These are phyloP conservation scores for Beauveria sp. DNA, from an alignment of 2,329 filamentous ascomycete species.

Conservation along the genomic window DNA sequence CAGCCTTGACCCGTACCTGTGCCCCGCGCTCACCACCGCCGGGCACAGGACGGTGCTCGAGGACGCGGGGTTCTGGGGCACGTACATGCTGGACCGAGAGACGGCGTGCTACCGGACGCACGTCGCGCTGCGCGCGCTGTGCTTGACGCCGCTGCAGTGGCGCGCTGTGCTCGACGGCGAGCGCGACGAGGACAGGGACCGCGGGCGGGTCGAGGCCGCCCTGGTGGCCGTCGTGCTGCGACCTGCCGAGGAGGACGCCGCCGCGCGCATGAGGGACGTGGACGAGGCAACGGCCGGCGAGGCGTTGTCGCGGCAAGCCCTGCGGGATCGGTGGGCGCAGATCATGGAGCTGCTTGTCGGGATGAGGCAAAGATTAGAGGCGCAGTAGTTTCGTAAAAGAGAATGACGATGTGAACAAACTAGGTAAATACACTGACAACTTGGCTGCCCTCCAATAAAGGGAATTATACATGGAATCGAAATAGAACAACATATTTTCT, in stretches of 20 bases:
- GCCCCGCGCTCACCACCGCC: constrained; percentile 26
- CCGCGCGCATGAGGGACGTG: constrained; percentile 23
- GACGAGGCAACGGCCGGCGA: constrained; percentile 22
- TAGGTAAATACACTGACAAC: too few species aligned
- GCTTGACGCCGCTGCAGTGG: constrained; percentile 33
- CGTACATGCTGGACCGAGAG: constrained; percentile 42
- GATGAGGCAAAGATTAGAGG: constrained; percentile 20
- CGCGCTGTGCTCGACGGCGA: constrained; percentile 35
- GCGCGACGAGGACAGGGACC: constrained; percentile 38
- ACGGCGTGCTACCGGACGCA: constrained; percentile 49
- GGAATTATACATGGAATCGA: not conserved
- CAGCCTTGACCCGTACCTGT: constrained; percentile 38
- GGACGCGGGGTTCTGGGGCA: constrained; percentile 39
- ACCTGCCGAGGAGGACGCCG: constrained; percentile 25
- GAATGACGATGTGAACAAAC: not conserved
- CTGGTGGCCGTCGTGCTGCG: constrained; percentile 30
- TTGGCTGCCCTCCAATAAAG: not conserved
- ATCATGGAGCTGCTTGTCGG: constrained; percentile 27
- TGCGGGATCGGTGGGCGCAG: constrained; percentile 27
- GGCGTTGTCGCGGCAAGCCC: constrained; percentile 7
- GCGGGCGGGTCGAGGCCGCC: constrained; percentile 27
- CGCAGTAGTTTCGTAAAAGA: not conserved
- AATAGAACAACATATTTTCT: not conserved
- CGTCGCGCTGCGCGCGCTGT: constrained; percentile 38
- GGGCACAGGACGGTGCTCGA: constrained; percentile 32